A percentile compares a stretch with the other conserved stretches of the same genome.
Evolutionary conservation across 139 green algal species (phyloP).

Genomic region (Coelastrella sp.): DNA sequence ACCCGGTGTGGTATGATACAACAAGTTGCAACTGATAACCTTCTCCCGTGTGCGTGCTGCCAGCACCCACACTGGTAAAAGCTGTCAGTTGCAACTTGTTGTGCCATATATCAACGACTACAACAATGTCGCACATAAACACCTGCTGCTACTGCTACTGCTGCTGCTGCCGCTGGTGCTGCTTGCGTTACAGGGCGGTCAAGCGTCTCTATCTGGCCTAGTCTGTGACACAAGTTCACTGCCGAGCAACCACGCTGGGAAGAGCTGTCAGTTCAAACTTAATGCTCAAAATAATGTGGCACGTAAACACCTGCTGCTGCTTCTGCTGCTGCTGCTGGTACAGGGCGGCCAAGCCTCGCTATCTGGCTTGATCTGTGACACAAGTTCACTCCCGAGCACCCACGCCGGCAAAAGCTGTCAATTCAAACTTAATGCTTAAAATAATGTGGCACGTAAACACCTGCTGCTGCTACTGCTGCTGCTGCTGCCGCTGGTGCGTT

Average conservation of each 20-base stretch:
- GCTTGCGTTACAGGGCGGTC: not conserved
- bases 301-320: not conserved
- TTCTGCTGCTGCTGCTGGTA: slow-evolving; percentile 4
- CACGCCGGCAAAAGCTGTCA: not conserved
- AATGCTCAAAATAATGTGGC: no score
- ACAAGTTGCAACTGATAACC: no score
- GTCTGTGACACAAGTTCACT: no score
- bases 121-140: no score
- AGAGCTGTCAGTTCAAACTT: not conserved
- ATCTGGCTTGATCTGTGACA: not conserved
- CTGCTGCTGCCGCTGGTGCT: not conserved
- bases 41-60: no score
- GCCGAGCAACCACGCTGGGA: not conserved
- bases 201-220: no score
- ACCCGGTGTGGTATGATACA: no score
- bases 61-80: no score
- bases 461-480: not conserved
- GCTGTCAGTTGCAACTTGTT: no score
- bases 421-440: not conserved
- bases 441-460: no score
- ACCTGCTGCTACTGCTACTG: not conserved
- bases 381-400: not conserved
- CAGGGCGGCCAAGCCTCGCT: not conserved
- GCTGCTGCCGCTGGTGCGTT: not conserved
- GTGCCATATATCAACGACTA: no score